A percentile compares a stretch with the other conserved stretches of the same genome.
These are phyloP conservation scores for Nothomitra cinnamomea DNA, from an alignment of 2,329 filamentous ascomycete species.

Conservation along the genomic window DNA sequence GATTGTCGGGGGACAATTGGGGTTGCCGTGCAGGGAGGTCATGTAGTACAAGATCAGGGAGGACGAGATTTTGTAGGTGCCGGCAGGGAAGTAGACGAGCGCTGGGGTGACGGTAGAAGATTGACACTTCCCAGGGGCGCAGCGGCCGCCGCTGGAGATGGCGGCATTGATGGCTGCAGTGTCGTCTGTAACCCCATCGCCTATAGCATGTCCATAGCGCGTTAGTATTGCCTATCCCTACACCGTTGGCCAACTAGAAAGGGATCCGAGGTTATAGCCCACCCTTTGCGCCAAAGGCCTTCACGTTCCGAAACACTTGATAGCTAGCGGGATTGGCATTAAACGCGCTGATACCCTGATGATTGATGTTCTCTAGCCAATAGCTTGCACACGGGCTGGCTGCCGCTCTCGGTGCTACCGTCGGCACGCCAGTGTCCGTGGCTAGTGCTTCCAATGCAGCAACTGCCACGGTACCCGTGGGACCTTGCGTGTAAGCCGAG, in stretches of 20 bases:
- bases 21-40: constrained; percentile 44
- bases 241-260: too few species aligned
- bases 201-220: constrained; percentile 19
- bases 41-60: constrained; percentile 46
- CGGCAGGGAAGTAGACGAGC: constrained; percentile 39
- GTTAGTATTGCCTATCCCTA: too few species aligned
- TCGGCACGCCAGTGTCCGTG: too few species aligned
- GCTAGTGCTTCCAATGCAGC: too few species aligned
- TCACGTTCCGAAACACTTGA: constrained; percentile 61
- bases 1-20: constrained; percentile 37
- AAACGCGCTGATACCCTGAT: constrained; percentile 52
- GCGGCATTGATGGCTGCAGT: constrained; percentile 50
- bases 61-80: constrained; percentile 39
- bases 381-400: too few species aligned
- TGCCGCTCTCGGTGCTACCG: too few species aligned
- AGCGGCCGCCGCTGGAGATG: constrained; percentile 24
- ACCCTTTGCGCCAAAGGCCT: constrained; percentile 56
- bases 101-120: constrained; percentile 34
- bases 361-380: constrained; percentile 54
- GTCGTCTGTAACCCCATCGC: constrained; percentile 77
- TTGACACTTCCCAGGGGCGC: constrained; percentile 23
- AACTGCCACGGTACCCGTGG: too few species aligned
- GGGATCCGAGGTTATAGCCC: constrained; percentile 24
- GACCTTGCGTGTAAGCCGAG: too few species aligned
- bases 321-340: constrained; percentile 35